Evolutionary conservation across 2,329 filamentous ascomycete genomes (phyloP), one percentile per base, ranked within the genome.

Genomic region (Periconia sp.): DNA sequence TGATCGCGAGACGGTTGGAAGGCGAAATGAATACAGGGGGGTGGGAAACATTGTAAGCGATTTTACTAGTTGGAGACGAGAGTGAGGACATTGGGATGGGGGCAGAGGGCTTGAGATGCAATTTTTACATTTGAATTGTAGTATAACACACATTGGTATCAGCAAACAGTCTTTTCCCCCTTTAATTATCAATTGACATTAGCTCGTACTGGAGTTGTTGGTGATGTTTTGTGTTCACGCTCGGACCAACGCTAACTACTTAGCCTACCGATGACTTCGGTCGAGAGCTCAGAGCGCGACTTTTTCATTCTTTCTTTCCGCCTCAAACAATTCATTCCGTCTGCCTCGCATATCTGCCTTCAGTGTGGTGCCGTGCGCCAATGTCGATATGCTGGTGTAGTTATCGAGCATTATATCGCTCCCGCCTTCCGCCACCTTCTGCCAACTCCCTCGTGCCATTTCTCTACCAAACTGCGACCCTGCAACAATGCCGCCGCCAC

Each of bases 1-100:
- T 91, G 45, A 96, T 99, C 70, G 90, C 89, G 60, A 82, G 94
- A 61, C 93, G 91, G 74, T 76, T 99, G 61, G 94, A 99, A 78
- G 89, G 91, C 14, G 94, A 99, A 73, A 91, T 97, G 43, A 99
- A 99, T 70, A 97, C 91, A 65, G 94, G 94, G 0, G 94, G 94
- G 0, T 99, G 94, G 94, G 94, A 99, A 78, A 97, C 79, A 33
- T 62, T 81, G 59, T 81, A 55, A 58, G 47, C 13, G 37, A 19
- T 8, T 5, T 3, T 3, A 37, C 33, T 11, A 37, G 33, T 5
- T 6, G 15, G 3, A 14, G 11, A 23, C 8, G 17, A 7, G 35
- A 7, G 35, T 50, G 37, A 13, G n/a, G 33, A n/a, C 8, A 27
- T 27, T 27, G 3, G 23, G 23, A 27, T 27, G 23, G 23, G 8